phyloP scores from a whole-genome alignment of 208 protist species.

The Porcisia deanei region DNA sequence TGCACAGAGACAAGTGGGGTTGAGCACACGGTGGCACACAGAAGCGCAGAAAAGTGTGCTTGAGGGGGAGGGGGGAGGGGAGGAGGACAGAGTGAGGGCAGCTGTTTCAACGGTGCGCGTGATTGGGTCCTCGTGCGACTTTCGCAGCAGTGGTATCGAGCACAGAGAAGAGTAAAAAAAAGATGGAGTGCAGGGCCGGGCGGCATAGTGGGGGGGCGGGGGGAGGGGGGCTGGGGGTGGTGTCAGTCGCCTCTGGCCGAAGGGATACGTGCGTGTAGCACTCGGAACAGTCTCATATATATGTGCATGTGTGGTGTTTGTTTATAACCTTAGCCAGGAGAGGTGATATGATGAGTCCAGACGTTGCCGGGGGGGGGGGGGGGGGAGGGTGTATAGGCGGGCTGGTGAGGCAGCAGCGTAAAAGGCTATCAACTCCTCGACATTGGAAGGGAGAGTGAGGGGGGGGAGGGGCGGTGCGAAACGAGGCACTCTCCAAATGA shows the following conservation, averaged over 20 bases:
- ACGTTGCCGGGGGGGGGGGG: neutral
- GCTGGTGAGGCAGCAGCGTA: neutral
- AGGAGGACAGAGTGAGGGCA: neutral
- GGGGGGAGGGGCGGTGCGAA: too few species aligned
- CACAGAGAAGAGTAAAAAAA: neutral
- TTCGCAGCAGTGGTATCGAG: neutral
- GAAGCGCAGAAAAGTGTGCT: neutral
- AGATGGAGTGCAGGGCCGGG: neutral
- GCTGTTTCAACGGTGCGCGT: too few species aligned
- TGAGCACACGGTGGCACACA: too few species aligned
- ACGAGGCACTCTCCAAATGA: neutral
- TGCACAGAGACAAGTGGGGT: too few species aligned
- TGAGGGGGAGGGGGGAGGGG: neutral
- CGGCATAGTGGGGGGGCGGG: too few species aligned
- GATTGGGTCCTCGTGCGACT: neutral
- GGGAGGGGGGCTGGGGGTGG: too few species aligned
- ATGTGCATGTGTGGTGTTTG: too few species aligned
- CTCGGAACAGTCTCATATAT: neutral
- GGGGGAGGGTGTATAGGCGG: too few species aligned
- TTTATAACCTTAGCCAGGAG: neutral
- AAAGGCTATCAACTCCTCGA: neutral
- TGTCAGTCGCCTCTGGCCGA: neutral
- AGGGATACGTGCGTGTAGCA: neutral
- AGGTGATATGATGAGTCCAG: neutral
- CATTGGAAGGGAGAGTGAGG: neutral